Base-by-base conservation (phyloP, 2,329 filamentous ascomycete genomes). In the Fusarium poae region DNA sequence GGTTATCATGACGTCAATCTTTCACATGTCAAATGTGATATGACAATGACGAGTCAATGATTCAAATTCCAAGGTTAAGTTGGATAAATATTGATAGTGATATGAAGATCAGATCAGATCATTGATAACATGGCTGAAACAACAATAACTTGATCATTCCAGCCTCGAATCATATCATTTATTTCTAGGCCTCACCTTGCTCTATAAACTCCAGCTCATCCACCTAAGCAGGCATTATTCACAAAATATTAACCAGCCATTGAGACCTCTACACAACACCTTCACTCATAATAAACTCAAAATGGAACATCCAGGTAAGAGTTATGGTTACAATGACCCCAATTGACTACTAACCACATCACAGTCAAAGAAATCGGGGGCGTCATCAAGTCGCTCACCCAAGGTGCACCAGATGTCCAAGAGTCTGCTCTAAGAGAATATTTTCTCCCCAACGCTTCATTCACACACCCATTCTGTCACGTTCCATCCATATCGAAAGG, bases 391-490 rank as follows among this genome's bases (percentile, higher is more conserved):
- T 82, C 85, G 35, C 86, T 97, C 60, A 90, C 88, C 40, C 88
- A 91, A 76, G 89, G 91, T 45, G 84, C 85, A 1, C 89, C 90
- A 0, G 82, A 86, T 2, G 81, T 91, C 34, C 93, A 97, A 78
- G 80, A 84, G 57, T 81, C 84, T 5, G 83, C 91, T 0, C 82
- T 97, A 25, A 83, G 91, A 59, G 83, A 82, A n/a, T 94, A 92
- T 80, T 97, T 94, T 78, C 87, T 90, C 0, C 85, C 85, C 12
- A 82, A 90, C 73, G 91, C 92, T 11, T 86, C 88, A 30, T 96
- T 97, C 76, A 85, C 86, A 5, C 93, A 97, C 71, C 93, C 93
- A 0, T 91, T 95, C 77, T 94, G 91, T 74, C 86, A 88, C 15
- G 92, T 93, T 2, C 86, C 87, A 1, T 81, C 82, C 9, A 86